These are phyloP conservation scores for Coemansia sp. DNA, from an alignment of 192 early-diverging fungal genomes.

Conservation along the genomic window DNA sequence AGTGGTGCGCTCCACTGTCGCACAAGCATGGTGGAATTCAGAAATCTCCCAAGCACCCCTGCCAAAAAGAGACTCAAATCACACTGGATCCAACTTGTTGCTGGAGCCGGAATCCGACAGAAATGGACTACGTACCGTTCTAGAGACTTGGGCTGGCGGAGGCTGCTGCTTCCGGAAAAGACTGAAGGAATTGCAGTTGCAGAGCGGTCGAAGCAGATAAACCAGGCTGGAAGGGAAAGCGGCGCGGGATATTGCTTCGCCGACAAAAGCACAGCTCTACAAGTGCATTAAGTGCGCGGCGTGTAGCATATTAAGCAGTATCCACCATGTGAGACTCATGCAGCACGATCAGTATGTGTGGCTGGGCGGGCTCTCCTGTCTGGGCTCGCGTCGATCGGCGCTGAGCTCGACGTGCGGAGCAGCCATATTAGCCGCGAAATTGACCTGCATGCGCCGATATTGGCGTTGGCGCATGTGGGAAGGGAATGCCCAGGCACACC, in stretches of 20 bases:
- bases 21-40: no score
- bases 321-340: slow-evolving; percentile 1
- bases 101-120: no score
- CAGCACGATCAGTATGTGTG: neutral
- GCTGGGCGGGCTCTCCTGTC: neutral
- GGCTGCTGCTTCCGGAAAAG: no score
- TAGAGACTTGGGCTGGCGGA: neutral
- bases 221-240: neutral
- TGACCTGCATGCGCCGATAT: neutral
- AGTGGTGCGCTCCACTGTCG: neutral
- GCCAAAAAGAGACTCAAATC: no score
- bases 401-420: neutral
- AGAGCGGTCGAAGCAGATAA: neutral
- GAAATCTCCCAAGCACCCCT: no score
- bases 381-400: slow-evolving; percentile 1
- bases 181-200: neutral
- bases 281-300: neutral
- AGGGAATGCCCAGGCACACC: neutral
- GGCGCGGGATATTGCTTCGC: neutral
- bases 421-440: neutral
- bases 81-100: no score
- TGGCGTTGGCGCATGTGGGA: neutral
- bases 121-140: neutral
- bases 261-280: neutral
- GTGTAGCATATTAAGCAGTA: slow-evolving; percentile 1